A percentile compares a stretch with the other conserved stretches of the same genome.
Conservation (phyloP, 2,329 filamentous ascomycete genomes). For the Aspergillus tanneri region DNA sequence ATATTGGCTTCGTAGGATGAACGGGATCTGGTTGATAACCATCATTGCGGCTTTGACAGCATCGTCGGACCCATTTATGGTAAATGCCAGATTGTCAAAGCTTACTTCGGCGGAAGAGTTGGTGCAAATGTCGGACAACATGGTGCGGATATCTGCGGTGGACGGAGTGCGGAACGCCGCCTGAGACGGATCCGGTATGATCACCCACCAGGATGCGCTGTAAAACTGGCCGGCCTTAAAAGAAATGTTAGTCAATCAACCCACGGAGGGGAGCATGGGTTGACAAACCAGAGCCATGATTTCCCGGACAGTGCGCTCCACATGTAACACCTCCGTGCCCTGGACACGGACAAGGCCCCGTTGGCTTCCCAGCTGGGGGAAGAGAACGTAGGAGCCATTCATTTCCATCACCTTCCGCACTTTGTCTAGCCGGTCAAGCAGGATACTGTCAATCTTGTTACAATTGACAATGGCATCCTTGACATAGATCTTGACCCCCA, state of each 20-base stretch:
- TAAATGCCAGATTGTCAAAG: conserved; percentile 92
- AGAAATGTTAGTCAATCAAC: conserved; percentile 6
- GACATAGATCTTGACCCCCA: conserved; percentile 76
- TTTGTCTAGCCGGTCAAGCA: conserved; percentile 89
- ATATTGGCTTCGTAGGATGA: conserved; percentile 81
- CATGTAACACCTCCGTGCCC: conserved; percentile 86
- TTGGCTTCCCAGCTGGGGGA: conserved; percentile 83
- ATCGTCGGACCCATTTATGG: conserved; percentile 92
- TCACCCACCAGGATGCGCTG: conserved; percentile 92
- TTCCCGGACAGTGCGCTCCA: conserved; percentile 91
- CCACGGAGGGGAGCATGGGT: not conserved
- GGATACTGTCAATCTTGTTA: conserved; percentile 90
- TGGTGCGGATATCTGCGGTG: conserved; percentile 73
- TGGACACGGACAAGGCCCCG: conserved; percentile 85
- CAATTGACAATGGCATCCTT: conserved; percentile 90
- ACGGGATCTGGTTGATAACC: conserved; percentile 87
- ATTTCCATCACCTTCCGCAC: conserved; percentile 97
- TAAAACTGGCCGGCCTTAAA: conserved; percentile 97
- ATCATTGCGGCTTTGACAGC: conserved; percentile 92
- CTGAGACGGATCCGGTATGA: conserved; percentile 67
- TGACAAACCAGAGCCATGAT: conserved; percentile 83
- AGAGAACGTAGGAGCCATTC: conserved; percentile 91
- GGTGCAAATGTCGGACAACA: conserved; percentile 92
- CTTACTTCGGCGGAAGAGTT: conserved; percentile 93
- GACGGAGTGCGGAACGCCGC: conserved; percentile 59